Evolutionary conservation across 2,329 filamentous ascomycete species (phyloP).

Genomic region (Lizonia empirigonia): DNA sequence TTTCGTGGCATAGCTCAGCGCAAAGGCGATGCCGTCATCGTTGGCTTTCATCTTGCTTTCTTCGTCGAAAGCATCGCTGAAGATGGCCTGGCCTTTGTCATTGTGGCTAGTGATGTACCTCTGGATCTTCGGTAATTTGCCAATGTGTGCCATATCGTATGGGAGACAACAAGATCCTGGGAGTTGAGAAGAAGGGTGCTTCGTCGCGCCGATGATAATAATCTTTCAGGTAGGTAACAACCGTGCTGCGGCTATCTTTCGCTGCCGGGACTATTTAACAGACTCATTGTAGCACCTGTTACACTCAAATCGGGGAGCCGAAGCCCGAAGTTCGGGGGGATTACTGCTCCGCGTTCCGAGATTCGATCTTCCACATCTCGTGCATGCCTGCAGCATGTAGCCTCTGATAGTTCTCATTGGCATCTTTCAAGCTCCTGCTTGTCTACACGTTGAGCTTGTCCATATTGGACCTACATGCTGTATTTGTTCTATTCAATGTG

Average conservation of each 20-base stretch:
- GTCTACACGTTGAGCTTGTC: background rate
- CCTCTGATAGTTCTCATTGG: background rate
- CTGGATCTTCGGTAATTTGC: conserved; percentile 40
- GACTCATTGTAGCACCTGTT: conserved; percentile 5
- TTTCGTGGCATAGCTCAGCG: conserved; percentile 57
- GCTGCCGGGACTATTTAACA: background rate
- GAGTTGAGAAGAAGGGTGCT: background rate
- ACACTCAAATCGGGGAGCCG: conserved; percentile 31
- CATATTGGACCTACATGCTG: background rate
- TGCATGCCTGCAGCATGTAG: background rate
- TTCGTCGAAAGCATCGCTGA: conserved; percentile 44
- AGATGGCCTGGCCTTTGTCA: conserved; percentile 44
- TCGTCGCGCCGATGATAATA: background rate
- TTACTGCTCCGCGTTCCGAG: conserved; percentile 20
- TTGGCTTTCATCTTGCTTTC: conserved; percentile 46
- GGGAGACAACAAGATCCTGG: background rate
- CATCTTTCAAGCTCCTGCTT: background rate
- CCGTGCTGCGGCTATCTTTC: background rate
- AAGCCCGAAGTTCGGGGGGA: conserved; percentile 25
- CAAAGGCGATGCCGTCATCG: conserved; percentile 55
- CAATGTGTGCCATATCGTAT: conserved; percentile 40
- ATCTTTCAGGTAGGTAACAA: background rate
- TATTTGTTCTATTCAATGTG: background rate
- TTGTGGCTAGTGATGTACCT: conserved; percentile 48
- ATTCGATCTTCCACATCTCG: conserved; percentile 6